Conservation (phyloP, 768 basidiomycete genomes). For the Tylopilus sp. region DNA sequence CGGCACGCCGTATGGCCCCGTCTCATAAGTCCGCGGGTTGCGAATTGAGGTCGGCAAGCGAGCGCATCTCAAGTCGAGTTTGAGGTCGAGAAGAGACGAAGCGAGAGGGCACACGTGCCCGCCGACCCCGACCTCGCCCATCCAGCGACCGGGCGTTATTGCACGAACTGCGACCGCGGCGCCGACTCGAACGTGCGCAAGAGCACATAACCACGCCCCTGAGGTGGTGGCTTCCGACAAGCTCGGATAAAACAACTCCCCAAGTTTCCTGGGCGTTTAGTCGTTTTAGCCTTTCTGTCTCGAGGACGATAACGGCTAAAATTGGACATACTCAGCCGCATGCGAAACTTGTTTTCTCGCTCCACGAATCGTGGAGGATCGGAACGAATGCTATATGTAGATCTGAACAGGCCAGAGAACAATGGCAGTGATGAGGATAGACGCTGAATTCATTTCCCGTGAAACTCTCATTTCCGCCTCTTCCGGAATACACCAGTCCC, state of each 20-base stretch:
- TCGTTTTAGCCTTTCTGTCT: not conserved
- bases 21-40: constrained; percentile 4
- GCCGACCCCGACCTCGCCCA: not conserved
- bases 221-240: not conserved
- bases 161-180: not conserved
- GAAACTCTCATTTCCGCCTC: not conserved
- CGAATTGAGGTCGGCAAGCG: not conserved
- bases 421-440: not conserved
- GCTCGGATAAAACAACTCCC: not conserved
- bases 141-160: not conserved
- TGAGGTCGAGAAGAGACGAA: not conserved
- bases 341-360: not conserved
- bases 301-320: not conserved
- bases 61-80: not conserved
- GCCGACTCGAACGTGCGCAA: not conserved
- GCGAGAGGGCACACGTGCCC: not conserved
- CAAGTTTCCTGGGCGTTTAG: not conserved
- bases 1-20: not conserved
- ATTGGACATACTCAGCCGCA: not conserved
- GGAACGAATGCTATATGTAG: not conserved
- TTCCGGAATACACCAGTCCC: not conserved
- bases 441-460: not conserved
- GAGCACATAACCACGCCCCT: not conserved
- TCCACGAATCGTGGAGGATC: not conserved
- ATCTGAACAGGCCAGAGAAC: not conserved